A percentile compares a stretch with the other conserved stretches of the same genome.
Evolutionary conservation across 1,284 basidiomycete genomes (phyloP).

Genomic region (Marasmius sp.): DNA sequence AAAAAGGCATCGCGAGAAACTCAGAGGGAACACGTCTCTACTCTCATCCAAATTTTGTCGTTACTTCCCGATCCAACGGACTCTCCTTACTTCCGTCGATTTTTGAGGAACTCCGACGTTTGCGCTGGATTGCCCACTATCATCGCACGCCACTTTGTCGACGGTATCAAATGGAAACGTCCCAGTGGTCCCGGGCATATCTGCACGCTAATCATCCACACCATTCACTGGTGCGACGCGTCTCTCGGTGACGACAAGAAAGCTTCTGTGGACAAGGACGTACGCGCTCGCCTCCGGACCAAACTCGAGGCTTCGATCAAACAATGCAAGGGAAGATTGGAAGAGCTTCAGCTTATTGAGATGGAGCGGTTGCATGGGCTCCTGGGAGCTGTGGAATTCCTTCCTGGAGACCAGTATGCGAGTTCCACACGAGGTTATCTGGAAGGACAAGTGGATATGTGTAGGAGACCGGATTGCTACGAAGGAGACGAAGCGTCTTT

Average conservation of each 20-base stretch:
- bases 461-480: slow-evolving; percentile 8
- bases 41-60: slow-evolving; percentile 22
- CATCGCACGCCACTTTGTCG: slow-evolving; percentile 18
- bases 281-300: slow-evolving; percentile 9
- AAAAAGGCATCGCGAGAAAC: slow-evolving; percentile 12
- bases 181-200: slow-evolving; percentile 18
- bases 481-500: slow-evolving; percentile 12
- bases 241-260: slow-evolving; percentile 22
- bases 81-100: slow-evolving; percentile 15
- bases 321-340: background rate
- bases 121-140: slow-evolving; percentile 18
- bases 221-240: slow-evolving; percentile 23
- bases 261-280: slow-evolving; percentile 18
- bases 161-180: slow-evolving; percentile 16
- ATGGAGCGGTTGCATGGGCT: slow-evolving; percentile 15
- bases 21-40: slow-evolving; percentile 17
- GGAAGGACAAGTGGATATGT: slow-evolving; percentile 14
- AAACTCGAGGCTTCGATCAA: slow-evolving; percentile 5
- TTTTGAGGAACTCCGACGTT: slow-evolving; percentile 9
- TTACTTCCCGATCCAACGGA: slow-evolving; percentile 24
- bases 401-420: slow-evolving; percentile 10
- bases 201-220: slow-evolving; percentile 20
- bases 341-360: slow-evolving; percentile 8
- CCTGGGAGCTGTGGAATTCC: slow-evolving; percentile 4
- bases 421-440: slow-evolving; percentile 16